Conservation (phyloP, 1,139 yeast genomes). For the Hyphopichia burtonii region DNA sequence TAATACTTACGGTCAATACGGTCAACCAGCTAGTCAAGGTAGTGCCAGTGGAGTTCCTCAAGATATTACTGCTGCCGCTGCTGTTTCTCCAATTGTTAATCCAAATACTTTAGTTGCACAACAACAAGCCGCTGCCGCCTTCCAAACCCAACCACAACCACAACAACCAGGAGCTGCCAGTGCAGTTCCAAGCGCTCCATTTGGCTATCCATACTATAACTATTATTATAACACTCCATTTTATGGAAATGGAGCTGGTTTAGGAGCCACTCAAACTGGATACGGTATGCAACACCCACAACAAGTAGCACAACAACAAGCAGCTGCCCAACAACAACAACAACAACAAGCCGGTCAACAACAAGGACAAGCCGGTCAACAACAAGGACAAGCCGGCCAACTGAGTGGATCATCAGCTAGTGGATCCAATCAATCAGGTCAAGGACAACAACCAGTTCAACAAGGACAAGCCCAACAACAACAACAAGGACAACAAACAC, state of each 20-base stretch:
- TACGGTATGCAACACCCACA: constrained; percentile 14
- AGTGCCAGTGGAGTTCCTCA: not conserved
- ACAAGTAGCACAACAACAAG: constrained; percentile 9
- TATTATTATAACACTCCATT: constrained; percentile 45
- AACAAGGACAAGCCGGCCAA: not conserved
- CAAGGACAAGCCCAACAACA: not conserved
- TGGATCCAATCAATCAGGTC: constrained; percentile 6
- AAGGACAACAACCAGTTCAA: constrained; percentile 4
- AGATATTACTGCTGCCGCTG: constrained; percentile 1
- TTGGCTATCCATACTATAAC: constrained; percentile 47
- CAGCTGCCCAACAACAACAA: constrained; percentile 9
- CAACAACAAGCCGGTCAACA: too few species aligned
- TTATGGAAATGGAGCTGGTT: constrained; percentile 32
- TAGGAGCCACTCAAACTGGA: constrained; percentile 22
- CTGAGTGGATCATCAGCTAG: not conserved
- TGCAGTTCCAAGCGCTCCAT: constrained; percentile 32
- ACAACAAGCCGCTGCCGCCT: constrained; percentile 7
- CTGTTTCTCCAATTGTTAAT: constrained; percentile 29
- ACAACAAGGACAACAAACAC: not conserved
- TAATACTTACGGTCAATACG: constrained; percentile 26
- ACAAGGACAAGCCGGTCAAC: too few species aligned
- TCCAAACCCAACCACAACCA: constrained; percentile 2
- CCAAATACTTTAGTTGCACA: constrained; percentile 19
- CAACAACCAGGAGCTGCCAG: constrained; percentile 7
- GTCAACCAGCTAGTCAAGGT: constrained; percentile 17